phyloP scores from a whole-genome alignment of 495 filamentous ascomycete genomes.

The Talaromyces ruber region DNA sequence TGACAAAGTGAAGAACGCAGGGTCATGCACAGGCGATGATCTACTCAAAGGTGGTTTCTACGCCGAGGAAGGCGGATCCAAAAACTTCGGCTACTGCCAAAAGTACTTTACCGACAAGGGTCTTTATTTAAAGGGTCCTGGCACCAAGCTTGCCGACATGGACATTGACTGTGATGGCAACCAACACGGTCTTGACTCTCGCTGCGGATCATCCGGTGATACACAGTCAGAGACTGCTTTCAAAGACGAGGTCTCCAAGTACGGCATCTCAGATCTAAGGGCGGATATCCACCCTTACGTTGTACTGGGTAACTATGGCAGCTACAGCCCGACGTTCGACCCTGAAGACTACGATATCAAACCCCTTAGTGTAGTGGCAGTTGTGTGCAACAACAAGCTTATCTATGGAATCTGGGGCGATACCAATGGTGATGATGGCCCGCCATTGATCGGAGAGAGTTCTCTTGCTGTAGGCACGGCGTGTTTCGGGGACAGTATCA shows the following conservation, averaged over 20 bases:
- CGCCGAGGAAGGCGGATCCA: conserved; percentile 11
- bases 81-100: conserved; percentile 18
- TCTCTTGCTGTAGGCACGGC: conserved; percentile 44
- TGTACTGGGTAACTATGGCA: conserved; percentile 53
- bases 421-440: conserved; percentile 40
- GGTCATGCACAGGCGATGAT: not conserved
- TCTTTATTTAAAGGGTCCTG: conserved; percentile 22
- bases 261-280: conserved; percentile 48
- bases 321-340: conserved; percentile 28
- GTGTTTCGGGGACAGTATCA: conserved; percentile 36
- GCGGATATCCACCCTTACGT: conserved; percentile 56
- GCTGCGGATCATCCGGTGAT: conserved; percentile 33
- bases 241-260: conserved; percentile 31
- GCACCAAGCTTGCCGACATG: conserved; percentile 35
- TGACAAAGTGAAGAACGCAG: conserved; percentile 16
- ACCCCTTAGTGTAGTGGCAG: conserved; percentile 54
- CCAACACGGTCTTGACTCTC: conserved; percentile 37
- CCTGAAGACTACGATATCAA: conserved; percentile 43
- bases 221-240: conserved; percentile 47
- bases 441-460: conserved; percentile 39
- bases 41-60: conserved; percentile 17
- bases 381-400: conserved; percentile 23
- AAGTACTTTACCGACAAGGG: conserved; percentile 14
- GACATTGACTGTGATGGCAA: conserved; percentile 64
- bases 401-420: conserved; percentile 66